Evolutionary conservation across 371 early-diverging fungal species (phyloP).

Genomic region (Saksenaea oblongispora): DNA sequence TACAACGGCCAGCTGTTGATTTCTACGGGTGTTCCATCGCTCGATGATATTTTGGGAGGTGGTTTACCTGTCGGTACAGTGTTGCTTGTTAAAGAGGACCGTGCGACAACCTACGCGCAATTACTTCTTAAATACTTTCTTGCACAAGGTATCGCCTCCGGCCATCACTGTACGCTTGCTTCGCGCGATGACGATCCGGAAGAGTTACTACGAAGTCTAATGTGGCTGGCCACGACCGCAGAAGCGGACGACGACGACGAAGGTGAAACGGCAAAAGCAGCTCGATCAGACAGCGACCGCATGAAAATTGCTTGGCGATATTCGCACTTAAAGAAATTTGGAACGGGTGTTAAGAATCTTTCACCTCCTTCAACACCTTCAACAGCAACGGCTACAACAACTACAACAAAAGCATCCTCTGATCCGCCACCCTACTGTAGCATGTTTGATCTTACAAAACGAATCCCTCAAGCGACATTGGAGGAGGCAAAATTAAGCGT

Average conservation of each 20-base stretch:
- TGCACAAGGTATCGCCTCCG: constrained; percentile 82
- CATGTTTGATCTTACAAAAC: constrained; percentile 78
- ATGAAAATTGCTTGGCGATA: constrained; percentile 96
- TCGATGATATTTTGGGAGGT: constrained; percentile 88
- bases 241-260: constrained; percentile 52
- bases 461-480: constrained; percentile 52
- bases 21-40: constrained; percentile 86
- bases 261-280: constrained; percentile 22
- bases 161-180: constrained; percentile 73
- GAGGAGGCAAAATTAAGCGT: constrained; percentile 49
- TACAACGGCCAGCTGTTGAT: constrained; percentile 79
- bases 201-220: constrained; percentile 56
- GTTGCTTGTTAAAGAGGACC: constrained; percentile 80
- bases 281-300: constrained; percentile 54
- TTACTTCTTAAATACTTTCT: constrained; percentile 80
- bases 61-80: constrained; percentile 87
- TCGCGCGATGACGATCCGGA: constrained; percentile 67
- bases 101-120: constrained; percentile 82
- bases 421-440: constrained; percentile 65
- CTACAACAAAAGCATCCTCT: constrained; percentile 7
- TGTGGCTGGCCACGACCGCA: constrained; percentile 58
- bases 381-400: constrained; percentile 6
- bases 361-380: constrained; percentile 22
- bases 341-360: constrained; percentile 40
- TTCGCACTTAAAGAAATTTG: constrained; percentile 74